A percentile compares a stretch with the other conserved stretches of the same genome.
Conservation (phyloP, 306 rosid species). For the Dicorynia guianensis region DNA sequence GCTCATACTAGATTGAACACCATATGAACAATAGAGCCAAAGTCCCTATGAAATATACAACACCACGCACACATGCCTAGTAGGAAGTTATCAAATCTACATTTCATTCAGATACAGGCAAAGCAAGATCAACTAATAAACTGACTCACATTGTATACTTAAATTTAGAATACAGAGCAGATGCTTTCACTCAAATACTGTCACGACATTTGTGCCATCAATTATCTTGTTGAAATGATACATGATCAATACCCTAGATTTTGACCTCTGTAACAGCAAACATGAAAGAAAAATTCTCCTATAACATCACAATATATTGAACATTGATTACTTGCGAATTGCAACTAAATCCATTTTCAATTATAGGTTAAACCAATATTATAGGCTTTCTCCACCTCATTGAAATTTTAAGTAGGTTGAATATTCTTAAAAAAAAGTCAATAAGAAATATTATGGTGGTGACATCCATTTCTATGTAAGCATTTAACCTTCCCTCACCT, state of each 20-base stretch:
- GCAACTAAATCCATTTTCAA: background rate
- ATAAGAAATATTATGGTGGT: too few relatives aligned
- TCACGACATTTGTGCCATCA: slow-evolving; percentile 1
- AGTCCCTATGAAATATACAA: slow-evolving; percentile 2
- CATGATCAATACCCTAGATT: background rate
- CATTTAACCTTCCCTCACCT: too few relatives aligned
- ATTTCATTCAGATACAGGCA: slow-evolving; percentile 16
- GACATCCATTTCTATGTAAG: too few relatives aligned
- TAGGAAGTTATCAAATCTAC: too few relatives aligned
- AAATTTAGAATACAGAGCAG: background rate
- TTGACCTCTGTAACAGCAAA: background rate
- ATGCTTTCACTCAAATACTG: slow-evolving; percentile 1
- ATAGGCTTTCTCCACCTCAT: too few relatives aligned
- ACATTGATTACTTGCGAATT: background rate
- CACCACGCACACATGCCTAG: background rate
- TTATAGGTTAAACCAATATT: too few relatives aligned
- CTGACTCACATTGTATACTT: background rate
- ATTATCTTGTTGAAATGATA: background rate
- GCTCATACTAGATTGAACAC: slow-evolving; percentile 18
- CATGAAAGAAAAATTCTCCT: background rate
- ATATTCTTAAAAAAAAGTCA: too few relatives aligned
- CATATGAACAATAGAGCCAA: background rate
- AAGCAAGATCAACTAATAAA: slow-evolving; percentile 21
- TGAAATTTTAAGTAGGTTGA: too few relatives aligned
- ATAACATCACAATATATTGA: too few relatives aligned